phyloP scores from a whole-genome alignment of 1,139 yeast genomes.

The Spencermartinsiella ligniputridi region DNA sequence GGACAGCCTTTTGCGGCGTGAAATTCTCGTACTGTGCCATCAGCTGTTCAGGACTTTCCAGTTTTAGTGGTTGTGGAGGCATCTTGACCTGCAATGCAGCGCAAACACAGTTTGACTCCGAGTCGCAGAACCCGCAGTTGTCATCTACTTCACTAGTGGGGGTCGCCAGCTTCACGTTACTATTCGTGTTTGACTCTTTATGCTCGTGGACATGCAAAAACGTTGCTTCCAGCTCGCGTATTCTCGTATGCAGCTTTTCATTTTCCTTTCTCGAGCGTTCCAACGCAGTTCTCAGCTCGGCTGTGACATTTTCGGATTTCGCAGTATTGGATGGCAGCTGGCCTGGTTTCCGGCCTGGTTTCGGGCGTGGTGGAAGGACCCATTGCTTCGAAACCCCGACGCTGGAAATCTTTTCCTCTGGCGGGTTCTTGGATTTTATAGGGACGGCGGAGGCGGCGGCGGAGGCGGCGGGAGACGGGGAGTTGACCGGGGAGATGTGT shows the following conservation, averaged over 20 bases:
- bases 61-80: too few species aligned
- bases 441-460: slow-evolving; percentile 3
- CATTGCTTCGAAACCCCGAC: slow-evolving; percentile 65
- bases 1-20: slow-evolving; percentile 24
- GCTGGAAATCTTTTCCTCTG: slow-evolving; percentile 2
- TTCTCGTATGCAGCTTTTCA: slow-evolving; percentile 7
- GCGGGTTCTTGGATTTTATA: not conserved
- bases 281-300: not conserved
- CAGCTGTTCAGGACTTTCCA: slow-evolving; percentile 1
- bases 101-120: slow-evolving; percentile 32
- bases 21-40: slow-evolving; percentile 18
- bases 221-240: slow-evolving; percentile 4
- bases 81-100: slow-evolving; percentile 29
- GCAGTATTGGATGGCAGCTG: not conserved
- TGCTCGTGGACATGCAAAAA: not conserved
- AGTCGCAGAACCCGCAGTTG: slow-evolving; percentile 31
- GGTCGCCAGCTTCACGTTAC: not conserved
- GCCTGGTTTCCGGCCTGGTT: slow-evolving; percentile 81
- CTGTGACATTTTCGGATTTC: not conserved
- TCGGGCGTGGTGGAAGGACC: slow-evolving; percentile 87
- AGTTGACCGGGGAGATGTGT: slow-evolving; percentile 2
- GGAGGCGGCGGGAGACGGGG: too few species aligned
- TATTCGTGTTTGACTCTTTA: not conserved
- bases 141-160: not conserved
- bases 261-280: slow-evolving; percentile 10